Evolutionary conservation across 2,329 filamentous ascomycete species (phyloP).

Genomic region (Orbilia ellipsospora): DNA sequence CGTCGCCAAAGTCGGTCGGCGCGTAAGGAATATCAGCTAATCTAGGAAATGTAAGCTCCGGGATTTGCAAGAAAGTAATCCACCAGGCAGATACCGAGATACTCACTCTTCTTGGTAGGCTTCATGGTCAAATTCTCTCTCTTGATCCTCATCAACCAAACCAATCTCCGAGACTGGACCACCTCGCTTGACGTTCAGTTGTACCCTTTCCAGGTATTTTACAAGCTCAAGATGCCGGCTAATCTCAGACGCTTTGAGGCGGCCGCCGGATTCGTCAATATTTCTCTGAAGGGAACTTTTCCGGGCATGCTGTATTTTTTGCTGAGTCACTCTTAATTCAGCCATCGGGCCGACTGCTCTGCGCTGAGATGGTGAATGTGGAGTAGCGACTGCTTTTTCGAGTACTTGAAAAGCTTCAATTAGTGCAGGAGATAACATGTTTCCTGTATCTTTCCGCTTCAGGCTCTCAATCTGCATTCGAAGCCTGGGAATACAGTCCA

Average conservation of each 20-base stretch:
- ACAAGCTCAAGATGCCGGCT: constrained; percentile 8
- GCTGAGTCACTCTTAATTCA: not conserved
- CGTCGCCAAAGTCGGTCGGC: not conserved
- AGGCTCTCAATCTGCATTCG: not conserved
- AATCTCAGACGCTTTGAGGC: constrained; percentile 8
- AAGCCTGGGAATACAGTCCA: constrained; percentile 22
- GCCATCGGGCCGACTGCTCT: not conserved
- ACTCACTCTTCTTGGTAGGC: constrained; percentile 14
- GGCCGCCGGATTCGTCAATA: not conserved
- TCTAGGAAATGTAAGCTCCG: not conserved
- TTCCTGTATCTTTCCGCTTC: constrained; percentile 1
- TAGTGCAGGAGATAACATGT: constrained; percentile 12
- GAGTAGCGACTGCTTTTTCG: not conserved
- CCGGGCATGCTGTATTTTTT: not conserved
- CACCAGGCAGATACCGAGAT: not conserved
- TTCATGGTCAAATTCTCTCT: not conserved
- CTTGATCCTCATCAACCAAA: not conserved
- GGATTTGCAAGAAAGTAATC: not conserved
- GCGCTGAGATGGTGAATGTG: not conserved
- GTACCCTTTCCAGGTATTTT: constrained; percentile 1
- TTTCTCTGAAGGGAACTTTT: not conserved
- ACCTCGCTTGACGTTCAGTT: constrained; percentile 4
- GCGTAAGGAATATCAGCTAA: constrained; percentile 13
- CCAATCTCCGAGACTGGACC: constrained; percentile 15
- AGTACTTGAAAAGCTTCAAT: constrained; percentile 16